Base-by-base conservation (phyloP, 208 protist species). In the Trypanosoma platydactyli region DNA sequence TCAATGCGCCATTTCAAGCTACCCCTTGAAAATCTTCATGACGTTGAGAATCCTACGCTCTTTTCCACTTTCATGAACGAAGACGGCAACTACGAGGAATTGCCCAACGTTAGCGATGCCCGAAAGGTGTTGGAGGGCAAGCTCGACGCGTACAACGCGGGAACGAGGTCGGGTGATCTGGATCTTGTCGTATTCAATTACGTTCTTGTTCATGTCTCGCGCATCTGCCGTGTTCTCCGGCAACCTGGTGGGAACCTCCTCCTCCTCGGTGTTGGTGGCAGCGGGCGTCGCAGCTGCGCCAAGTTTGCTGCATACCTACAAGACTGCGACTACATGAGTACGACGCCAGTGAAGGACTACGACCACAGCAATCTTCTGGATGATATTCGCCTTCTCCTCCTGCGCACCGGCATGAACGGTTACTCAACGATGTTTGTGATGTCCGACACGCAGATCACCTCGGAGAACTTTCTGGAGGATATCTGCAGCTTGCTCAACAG, bases 401-500 rank as follows among this genome's bases (percentile, higher is more conserved):
- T 89, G 9, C 55, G 77, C 48, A 96, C 97, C 1, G 98, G 98
- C 49, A 80, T 94, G 65, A 92, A 98, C 64, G 88, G 86, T 20
- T 94, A 97, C 55, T 80, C 87, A 15, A 97, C 91, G 2, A 96
- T 98, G 29, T 99, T 99, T 71, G 85, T 99, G 20, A 80, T 99
- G 62, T 87, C 83, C 35, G 98, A 99, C 79, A 94, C 91, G 44
- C 97, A 99, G 74, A 97, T 99, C 64, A 91, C 94, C 38, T 80
- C 90, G 30, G 93, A 98, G 63, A 73, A 83, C 15, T 98, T 99
- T 62, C 74, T 99, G 1, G 98, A 99, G 73, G 98, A 99, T 75
- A 91, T 99, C 38, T 99, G 98, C 82, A 98, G 90, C 61, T 70
- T 99, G 27, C 84, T 99, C 27, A 99, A 99, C 83, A 96, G 89